Evolutionary conservation across 2,329 filamentous ascomycete species (phyloP), one percentile per base, ranked within the genome.

Genomic region (Colletotrichum coccodes): DNA sequence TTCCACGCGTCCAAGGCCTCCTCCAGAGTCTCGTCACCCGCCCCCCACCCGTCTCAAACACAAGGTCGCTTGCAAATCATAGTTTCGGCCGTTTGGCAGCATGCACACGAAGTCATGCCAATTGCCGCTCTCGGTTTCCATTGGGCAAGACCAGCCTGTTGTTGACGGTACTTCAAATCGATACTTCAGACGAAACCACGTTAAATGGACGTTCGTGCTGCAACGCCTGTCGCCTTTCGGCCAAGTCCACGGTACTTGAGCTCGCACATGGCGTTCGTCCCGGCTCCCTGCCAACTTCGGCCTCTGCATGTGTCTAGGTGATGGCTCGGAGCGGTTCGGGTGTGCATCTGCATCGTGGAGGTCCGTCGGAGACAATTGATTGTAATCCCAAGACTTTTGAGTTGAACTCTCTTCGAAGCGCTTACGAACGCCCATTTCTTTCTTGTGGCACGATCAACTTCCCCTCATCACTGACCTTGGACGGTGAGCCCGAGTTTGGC

Each of bases 11-110:
- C 50, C 46, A 63, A 40, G 52, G 36, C 36, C 21, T 42, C 62
- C 47, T 38, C 47, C 18, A 28, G 28, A 47, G 47, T 40, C 38
- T 26, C 61, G 26, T 36, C 62, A 40, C 61, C 62, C 40, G 28
- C 42, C 34, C 49, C 52, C 67, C 67, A 68, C 64, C 34, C 57
- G 57, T 70, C 64, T 70, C 67, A 63, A 68, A 70, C 67, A 53
- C 57, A n/a, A 58, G 36, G 14, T 30, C 44, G 67, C 67, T 53
- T 38, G 53, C 30, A 63, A 70, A 47, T 70, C 64, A 62, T 58
- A 28, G 52, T 54, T 58, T 59, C 63, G 56, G 57, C 40, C 53
- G 50, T 38, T 68, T 62, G 58, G 58, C 63, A 70, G 50, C 63
- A 57, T 34, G 57, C 62, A 56, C 49, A 58, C 32, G 6, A 68